A percentile compares a stretch with the other conserved stretches of the same genome.
These are phyloP conservation scores for Mycena polygramma DNA, from an alignment of 768 basidiomycete genomes.

Conservation along the genomic window DNA sequence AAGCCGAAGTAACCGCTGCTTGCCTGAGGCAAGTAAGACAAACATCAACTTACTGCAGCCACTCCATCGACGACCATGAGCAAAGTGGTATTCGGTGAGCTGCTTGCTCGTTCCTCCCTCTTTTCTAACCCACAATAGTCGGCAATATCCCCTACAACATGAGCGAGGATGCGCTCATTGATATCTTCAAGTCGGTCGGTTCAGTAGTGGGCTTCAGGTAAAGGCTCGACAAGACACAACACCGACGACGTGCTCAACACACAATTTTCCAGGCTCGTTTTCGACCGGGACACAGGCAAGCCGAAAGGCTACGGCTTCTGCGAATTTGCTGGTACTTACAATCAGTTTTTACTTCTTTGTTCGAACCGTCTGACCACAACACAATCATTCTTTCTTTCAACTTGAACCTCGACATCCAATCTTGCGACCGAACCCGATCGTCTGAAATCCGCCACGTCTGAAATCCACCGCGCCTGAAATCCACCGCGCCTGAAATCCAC, in stretches of 20 bases:
- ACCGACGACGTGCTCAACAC: constrained; percentile 4
- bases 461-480: constrained; percentile 11
- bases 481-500: constrained; percentile 19
- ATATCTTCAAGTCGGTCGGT: constrained; percentile 90
- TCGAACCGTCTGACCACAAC: constrained; percentile 36
- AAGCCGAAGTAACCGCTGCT: no score
- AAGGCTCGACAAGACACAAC: constrained; percentile 18
- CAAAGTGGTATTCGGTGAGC: constrained; percentile 80
- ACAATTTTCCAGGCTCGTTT: constrained; percentile 72
- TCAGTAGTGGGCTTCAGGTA: constrained; percentile 92
- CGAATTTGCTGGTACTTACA: constrained; percentile 84
- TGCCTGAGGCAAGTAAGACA: no score
- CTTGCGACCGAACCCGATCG: constrained; percentile 13
- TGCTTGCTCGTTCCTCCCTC: background rate
- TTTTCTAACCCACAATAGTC: constrained; percentile 56
- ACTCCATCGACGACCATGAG: constrained; percentile 58
- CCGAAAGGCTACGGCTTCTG: constrained; percentile 95
- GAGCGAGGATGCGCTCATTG: constrained; percentile 90
- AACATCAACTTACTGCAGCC: no score
- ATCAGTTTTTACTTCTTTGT: constrained; percentile 51
- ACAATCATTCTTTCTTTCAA: constrained; percentile 38
- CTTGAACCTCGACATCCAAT: constrained; percentile 19
- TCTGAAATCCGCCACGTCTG: constrained; percentile 20
- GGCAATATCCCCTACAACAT: constrained; percentile 94
- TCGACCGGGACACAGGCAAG: constrained; percentile 94